Conservation (phyloP, 2,329 filamentous ascomycete species). For the Paracoccidioides lutzii region DNA sequence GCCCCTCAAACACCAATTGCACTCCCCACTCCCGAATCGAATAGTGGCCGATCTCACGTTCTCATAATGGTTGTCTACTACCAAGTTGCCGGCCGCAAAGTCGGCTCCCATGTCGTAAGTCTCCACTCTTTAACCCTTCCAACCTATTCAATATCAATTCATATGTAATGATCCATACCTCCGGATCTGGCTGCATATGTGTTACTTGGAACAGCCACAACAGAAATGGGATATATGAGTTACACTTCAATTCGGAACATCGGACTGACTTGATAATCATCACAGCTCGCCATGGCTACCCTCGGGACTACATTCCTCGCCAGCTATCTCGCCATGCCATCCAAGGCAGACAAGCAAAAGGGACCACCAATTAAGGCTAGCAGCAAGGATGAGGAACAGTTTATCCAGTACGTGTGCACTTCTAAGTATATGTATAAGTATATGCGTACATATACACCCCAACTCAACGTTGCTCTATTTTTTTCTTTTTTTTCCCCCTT, state of each 20-base stretch:
- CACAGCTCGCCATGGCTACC: conserved; percentile 48
- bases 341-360: conserved; percentile 35
- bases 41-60: background rate
- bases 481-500: background rate
- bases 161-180: background rate
- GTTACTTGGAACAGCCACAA: background rate
- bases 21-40: background rate
- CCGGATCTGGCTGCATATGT: background rate
- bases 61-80: conserved; percentile 41
- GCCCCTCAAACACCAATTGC: background rate
- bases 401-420: conserved; percentile 46
- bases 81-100: conserved; percentile 38
- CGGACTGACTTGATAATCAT: conserved; percentile 5
- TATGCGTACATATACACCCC: background rate
- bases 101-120: conserved; percentile 42
- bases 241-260: background rate
- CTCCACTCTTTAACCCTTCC: background rate
- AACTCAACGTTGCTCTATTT: background rate
- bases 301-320: conserved; percentile 39
- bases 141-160: background rate
- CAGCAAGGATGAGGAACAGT: conserved; percentile 56
- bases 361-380: conserved; percentile 50
- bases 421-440: background rate
- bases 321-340: conserved; percentile 33
- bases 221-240: background rate